Evolutionary conservation across 2,329 filamentous ascomycete species (phyloP).

Genomic region (Diplocarpon rosae): DNA sequence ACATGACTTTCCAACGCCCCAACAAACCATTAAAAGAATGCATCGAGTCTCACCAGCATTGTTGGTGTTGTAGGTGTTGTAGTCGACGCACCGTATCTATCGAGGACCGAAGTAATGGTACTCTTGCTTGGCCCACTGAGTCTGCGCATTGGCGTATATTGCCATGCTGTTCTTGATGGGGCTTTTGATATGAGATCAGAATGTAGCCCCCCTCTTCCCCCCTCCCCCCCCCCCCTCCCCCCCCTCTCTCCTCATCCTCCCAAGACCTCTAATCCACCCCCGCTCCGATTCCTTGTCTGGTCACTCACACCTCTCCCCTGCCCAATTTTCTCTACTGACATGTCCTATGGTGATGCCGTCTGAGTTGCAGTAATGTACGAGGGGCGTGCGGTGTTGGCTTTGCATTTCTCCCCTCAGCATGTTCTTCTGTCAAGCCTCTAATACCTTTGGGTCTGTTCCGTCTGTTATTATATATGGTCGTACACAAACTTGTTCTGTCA

Average conservation of each 20-base stretch:
- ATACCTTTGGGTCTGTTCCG: constrained; percentile 18
- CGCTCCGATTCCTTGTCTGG: constrained; percentile 10
- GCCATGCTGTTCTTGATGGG: constrained; percentile 16
- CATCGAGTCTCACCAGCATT: neutral
- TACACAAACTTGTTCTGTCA: constrained; percentile 25
- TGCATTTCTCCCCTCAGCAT: constrained; percentile 23
- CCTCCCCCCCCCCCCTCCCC: constrained; percentile 1
- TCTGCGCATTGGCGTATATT: constrained; percentile 16
- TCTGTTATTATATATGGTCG: constrained; percentile 20
- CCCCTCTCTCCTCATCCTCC: constrained; percentile 2
- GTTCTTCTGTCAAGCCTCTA: constrained; percentile 20
- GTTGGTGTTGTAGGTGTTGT: neutral
- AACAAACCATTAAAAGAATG: neutral
- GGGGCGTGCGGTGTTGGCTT: constrained; percentile 23
- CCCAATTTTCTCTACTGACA: constrained; percentile 15
- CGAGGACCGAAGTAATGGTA: constrained; percentile 11
- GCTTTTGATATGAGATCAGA: constrained; percentile 11
- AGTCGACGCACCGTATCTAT: neutral
- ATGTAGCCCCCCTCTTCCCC: neutral
- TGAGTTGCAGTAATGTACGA: constrained; percentile 19
- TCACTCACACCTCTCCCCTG: constrained; percentile 15
- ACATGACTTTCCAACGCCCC: neutral
- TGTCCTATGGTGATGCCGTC: constrained; percentile 20
- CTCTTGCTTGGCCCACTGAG: constrained; percentile 10
- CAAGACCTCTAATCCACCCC: constrained; percentile 16